These are phyloP conservation scores for Rosa hybrid DNA, from an alignment of 331 rosid species.

Conservation along the genomic window DNA sequence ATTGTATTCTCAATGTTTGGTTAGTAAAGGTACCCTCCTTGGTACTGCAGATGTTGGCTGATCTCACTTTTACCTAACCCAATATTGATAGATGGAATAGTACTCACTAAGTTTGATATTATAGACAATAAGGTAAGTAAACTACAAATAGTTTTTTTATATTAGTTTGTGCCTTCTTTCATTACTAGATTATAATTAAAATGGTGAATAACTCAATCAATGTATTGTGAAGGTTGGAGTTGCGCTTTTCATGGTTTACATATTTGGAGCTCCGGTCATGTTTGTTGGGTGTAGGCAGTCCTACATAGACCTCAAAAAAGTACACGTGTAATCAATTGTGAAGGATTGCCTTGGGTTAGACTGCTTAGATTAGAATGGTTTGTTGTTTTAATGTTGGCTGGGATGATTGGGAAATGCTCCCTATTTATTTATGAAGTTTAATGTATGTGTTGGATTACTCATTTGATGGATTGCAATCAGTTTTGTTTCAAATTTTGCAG, in stretches of 20 bases:
- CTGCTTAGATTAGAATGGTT: no score
- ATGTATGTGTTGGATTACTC: no score
- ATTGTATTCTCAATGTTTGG: neutral
- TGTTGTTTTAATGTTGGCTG: no score
- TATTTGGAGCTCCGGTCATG: slow-evolving; percentile 95
- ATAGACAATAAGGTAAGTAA: slow-evolving; percentile 82
- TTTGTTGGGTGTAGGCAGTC: slow-evolving; percentile 98
- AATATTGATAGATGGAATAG: slow-evolving; percentile 82
- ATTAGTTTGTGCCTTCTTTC: neutral
- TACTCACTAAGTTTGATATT: slow-evolving; percentile 93
- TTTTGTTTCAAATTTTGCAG: no score
- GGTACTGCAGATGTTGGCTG: slow-evolving; percentile 77
- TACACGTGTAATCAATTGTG: slow-evolving; percentile 73
- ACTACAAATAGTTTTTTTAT: neutral
- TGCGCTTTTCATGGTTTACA: slow-evolving; percentile 93
- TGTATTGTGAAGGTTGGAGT: slow-evolving; percentile 74
- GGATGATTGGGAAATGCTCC: no score
- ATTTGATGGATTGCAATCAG: no score
- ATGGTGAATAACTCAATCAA: neutral
- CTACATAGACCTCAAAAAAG: slow-evolving; percentile 86
- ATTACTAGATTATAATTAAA: neutral
- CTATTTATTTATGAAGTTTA: no score
- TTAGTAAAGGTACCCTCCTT: slow-evolving; percentile 6
- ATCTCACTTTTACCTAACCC: slow-evolving; percentile 65
- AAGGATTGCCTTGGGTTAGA: slow-evolving; percentile 38